Base-by-base conservation (phyloP, 2,329 filamentous ascomycete species). In the Apiospora arundinis region DNA sequence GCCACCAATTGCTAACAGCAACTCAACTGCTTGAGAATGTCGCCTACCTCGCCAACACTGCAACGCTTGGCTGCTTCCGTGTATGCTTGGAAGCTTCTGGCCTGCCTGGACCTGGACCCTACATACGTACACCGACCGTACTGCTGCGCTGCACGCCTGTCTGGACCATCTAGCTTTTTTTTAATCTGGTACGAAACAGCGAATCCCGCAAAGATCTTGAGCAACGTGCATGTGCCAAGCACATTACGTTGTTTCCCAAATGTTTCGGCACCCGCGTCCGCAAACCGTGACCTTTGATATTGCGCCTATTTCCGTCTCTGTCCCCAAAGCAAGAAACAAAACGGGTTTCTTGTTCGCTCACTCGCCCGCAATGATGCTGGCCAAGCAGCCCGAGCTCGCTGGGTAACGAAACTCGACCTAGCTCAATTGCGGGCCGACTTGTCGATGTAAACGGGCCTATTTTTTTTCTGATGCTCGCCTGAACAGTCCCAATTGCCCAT, bases 371-470 rank as follows among this genome's bases (percentile, higher is more conserved):
- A 28, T 32, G 28, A 28, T 16, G 42, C 46, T 68, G 42, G 28
- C 16, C 25, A 68, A 68, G 67, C 28, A 14, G 67, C 42, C 45
- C 67, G 67, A 49, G 45, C 45, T 68, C 67, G 45, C 67, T 46
- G 28, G 67, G 42, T 32, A 68, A 37, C 67, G 42, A 45, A 68
- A 48, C 67, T n/a, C 45, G 44, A 44, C 42, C 45, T 32, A 45
- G 45, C 23, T 37, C 44, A 46, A 46, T 68, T 68, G 67, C 67
- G 67, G 67, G 67, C 67, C 67, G 67, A 68, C 67, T 68, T 28
- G 42, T 56, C 25, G 6, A 49, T 46, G 45, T 46, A 68, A 68
- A 49, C 67, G 67, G 67, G 44, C 67, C 67, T 68, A 68, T 49
- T 68, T 68, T 48, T n/a, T 48, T 68, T 28, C 28, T 44, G 60